These are phyloP conservation scores for Polysphondylium violaceum DNA, from an alignment of 78 protist genomes.

Conservation along the genomic window DNA sequence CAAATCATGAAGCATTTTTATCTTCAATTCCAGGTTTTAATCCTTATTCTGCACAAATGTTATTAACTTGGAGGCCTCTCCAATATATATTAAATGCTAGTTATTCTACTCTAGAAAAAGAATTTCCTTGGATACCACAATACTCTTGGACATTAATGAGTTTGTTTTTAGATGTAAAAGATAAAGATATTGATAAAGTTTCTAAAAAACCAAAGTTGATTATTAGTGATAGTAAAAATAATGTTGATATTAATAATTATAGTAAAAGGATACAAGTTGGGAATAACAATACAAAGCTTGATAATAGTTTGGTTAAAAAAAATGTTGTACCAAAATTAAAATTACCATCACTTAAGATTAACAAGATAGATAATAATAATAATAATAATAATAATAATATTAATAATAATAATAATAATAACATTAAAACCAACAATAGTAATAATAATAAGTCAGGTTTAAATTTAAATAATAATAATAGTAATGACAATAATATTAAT, in stretches of 20 bases:
- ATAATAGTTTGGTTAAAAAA: too few species aligned
- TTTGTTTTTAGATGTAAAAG: too few species aligned
- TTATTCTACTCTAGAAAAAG: background rate
- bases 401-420: background rate
- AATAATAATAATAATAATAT: background rate
- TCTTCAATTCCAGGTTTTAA: constrained; percentile 54
- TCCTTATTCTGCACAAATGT: constrained; percentile 39
- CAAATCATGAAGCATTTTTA: constrained; percentile 57
- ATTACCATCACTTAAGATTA: too few species aligned
- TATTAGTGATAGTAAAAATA: too few species aligned
- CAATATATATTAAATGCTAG: background rate
- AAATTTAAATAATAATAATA: too few species aligned
- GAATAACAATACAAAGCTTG: too few species aligned
- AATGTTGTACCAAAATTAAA: too few species aligned
- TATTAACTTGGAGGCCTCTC: constrained; percentile 51
- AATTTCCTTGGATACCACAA: constrained; percentile 15
- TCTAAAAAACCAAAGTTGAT: too few species aligned
- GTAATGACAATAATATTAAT: too few species aligned
- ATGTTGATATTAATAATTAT: background rate
- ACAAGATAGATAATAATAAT: too few species aligned
- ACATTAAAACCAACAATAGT: background rate
- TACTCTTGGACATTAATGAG: constrained; percentile 15
- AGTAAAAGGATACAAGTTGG: too few species aligned
- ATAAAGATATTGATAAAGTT: too few species aligned
- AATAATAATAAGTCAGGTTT: background rate